Evolutionary conservation across 768 basidiomycete species (phyloP), one percentile per base, ranked within the genome.

Genomic region (Cytidiella melzeri): DNA sequence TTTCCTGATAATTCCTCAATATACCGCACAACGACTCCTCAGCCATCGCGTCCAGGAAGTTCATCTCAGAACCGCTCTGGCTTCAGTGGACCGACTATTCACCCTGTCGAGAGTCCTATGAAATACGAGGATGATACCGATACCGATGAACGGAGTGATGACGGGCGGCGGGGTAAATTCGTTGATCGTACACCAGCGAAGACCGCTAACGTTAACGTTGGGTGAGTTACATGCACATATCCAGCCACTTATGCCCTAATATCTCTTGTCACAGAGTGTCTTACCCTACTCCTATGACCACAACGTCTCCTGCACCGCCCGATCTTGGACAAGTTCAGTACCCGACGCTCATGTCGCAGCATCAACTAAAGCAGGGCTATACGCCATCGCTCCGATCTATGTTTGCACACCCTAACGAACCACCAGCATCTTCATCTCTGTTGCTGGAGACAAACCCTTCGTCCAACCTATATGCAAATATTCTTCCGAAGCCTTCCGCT

Each of bases 301-400:
- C 83, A 0, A 87, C 86, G 9, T 83, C 87, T 25, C 79, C 83
- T 3, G 72, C 79, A n/a, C 76, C 81, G 13, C 70, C 73, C 4
- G 70, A 73, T 28, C 66, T 72, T 15, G 67, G 69, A 13, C 60
- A 69, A 18, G 66, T 83, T 47, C 73, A 73, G 27, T 87, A 86
- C 57, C 86, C 87, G 1, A 71, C 77, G 13, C 75, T 90, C 27
- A 91, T 91, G 88, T 81, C 83, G 1, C 77, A 77, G 48, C 89
- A 91, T 51, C 88, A 91, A 64, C 75, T 80, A 48, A 73, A 68
- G 44, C 88, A 91, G 59, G 88, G 88, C 34, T 91, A 91, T 59
- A 75, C 74, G 21, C 87, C 87, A 1, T 88, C 85, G 4, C 64
- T 83, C n/a, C 77, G 77, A 47, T 87, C 85, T 20, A 89, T 87